These are phyloP conservation scores for Boletus barrowsii DNA, from an alignment of 768 basidiomycete species.

Conservation along the genomic window DNA sequence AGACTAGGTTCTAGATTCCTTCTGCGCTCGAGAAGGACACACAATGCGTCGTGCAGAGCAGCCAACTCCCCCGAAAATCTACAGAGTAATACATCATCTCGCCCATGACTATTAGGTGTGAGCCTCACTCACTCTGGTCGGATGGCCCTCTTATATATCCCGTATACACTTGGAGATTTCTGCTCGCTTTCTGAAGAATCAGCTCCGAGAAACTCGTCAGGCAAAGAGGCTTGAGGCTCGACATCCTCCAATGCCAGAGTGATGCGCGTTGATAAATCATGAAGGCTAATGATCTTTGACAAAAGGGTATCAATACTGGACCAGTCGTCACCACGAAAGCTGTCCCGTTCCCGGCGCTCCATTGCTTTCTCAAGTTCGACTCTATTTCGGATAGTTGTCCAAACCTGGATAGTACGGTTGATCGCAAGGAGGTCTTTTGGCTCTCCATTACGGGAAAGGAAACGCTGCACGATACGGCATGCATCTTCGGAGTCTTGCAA, in stretches of 20 bases:
- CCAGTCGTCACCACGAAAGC: conserved; percentile 46
- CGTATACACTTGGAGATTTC: conserved; percentile 25
- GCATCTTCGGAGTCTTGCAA: conserved; percentile 65
- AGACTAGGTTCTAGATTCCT: conserved; percentile 53
- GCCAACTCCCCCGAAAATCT: conserved; percentile 59
- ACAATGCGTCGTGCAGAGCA: conserved; percentile 47
- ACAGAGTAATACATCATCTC: conserved; percentile 19
- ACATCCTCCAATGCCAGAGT: conserved; percentile 41
- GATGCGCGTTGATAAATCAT: conserved; percentile 55
- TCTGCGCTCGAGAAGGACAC: conserved; percentile 42
- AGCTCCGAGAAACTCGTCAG: conserved; percentile 25
- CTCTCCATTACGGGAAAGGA: conserved; percentile 66
- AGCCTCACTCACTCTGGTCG: conserved; percentile 56
- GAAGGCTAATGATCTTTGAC: conserved; percentile 48
- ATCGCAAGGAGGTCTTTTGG: conserved; percentile 64
- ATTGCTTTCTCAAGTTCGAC: conserved; percentile 55
- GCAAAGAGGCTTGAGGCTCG: conserved; percentile 18
- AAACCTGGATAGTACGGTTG: conserved; percentile 56
- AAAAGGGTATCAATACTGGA: conserved; percentile 50
- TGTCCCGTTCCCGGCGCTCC: conserved; percentile 37
- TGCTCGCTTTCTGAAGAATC: conserved; percentile 13
- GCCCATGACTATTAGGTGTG: neutral
- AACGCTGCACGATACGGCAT: conserved; percentile 73
- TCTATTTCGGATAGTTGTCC: conserved; percentile 50
- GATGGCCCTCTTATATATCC: conserved; percentile 51